Evolutionary conservation across 805 yeast genomes (phyloP), one percentile per base, ranked within the genome.

Genomic region (Teunomyces stri): DNA sequence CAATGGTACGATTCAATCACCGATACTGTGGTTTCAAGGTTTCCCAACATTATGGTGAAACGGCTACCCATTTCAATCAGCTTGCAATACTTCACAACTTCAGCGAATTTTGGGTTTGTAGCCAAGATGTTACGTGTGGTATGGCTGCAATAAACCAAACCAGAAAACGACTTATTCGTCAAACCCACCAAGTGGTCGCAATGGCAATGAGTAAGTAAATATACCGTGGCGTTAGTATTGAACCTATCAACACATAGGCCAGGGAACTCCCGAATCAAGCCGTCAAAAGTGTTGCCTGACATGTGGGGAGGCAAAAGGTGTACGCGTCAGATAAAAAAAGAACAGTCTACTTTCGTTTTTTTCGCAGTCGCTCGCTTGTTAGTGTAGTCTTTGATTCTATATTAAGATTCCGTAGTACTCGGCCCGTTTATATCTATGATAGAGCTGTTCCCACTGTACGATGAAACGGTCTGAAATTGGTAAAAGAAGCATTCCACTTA

Each of bases 391-490:
- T 4, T n/a, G 25, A 22, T 30, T 30, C 29, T 62, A 89, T 0
- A 89, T 89, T 41, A 92, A 69, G 6, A 89, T 76, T 0, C 97
- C 97, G 57, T 80, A 74, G 61, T 80, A 89, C 57, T 88, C 96
- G 1, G 89, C 80, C 47, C 88, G 65, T 15, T 72, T 71, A 57
- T 82, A 83, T 45, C 63, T 59, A 16, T 58, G 51, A 6, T 76
- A 72, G 46, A 94, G 69, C 22, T 74, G 72, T 22, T 79, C 80
- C 99, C 99, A 94, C 63, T 94, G 99, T 6, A 94, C 98, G 1
- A 94, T 59, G 50, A 94, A 87, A 18, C 91, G 71, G 61, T 89
- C 87, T 3, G 84, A 74, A 3, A 94, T 69, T 3, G 89, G 89
- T 51, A 86, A 71, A 11, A 92, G 60, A 15, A 94, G 62, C 42